Conservation (phyloP, 768 basidiomycete genomes). For the Pholiota microspora region DNA sequence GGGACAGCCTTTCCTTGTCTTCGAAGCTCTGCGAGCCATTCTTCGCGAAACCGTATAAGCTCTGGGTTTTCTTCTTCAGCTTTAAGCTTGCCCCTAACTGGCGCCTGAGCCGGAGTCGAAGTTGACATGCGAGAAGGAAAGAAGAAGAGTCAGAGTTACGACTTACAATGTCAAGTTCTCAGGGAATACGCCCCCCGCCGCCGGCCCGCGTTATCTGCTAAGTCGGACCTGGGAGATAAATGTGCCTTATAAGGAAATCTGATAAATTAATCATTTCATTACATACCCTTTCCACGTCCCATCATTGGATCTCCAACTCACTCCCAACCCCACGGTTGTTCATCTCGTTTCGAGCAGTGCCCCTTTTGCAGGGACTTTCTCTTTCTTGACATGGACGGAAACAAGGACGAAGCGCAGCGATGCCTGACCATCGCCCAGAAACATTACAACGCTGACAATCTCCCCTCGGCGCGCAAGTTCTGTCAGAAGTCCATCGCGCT, state of each 20-base stretch:
- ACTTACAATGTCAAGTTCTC: constrained; percentile 1
- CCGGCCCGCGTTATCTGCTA: constrained; percentile 19
- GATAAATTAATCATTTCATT: constrained; percentile 8
- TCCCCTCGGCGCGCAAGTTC: constrained; percentile 81
- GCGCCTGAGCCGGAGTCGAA: constrained; percentile 11
- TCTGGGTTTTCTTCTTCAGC: constrained; percentile 52
- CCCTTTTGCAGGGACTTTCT: constrained; percentile 3
- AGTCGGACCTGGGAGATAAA: constrained; percentile 2
- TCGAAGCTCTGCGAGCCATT: constrained; percentile 70
- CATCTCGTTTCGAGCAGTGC: constrained; percentile 2
- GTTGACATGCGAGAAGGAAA: constrained; percentile 20
- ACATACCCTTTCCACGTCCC: constrained; percentile 21
- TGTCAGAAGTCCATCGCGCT: constrained; percentile 84
- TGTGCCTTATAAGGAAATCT: constrained; percentile 1
- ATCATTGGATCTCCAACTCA: constrained; percentile 1
- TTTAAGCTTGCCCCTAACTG: constrained; percentile 11
- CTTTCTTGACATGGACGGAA: constrained; percentile 63
- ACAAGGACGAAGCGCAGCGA: constrained; percentile 86
- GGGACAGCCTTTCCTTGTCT: constrained; percentile 27
- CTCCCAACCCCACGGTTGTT: constrained; percentile 2
- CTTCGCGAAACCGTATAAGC: constrained; percentile 65
- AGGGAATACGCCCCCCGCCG: not conserved
- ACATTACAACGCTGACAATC: constrained; percentile 70
- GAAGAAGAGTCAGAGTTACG: constrained; percentile 3
- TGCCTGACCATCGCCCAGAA: constrained; percentile 78